Base-by-base conservation (phyloP, 2,329 filamentous ascomycete species). In the Phyllosticta ampelicida region DNA sequence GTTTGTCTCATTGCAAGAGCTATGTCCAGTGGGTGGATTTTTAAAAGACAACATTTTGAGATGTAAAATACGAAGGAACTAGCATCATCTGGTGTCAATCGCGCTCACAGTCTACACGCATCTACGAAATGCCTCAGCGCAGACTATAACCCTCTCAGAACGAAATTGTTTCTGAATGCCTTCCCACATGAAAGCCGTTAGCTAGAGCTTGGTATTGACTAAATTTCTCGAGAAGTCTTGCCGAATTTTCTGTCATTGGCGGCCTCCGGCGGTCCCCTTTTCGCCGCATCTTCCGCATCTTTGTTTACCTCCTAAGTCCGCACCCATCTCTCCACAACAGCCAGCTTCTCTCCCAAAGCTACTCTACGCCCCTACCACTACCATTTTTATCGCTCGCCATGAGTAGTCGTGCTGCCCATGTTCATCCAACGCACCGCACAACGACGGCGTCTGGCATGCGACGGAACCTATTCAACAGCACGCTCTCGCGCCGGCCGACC, bases 381-480 rank as follows among this genome's bases (percentile, higher is more conserved):
- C 55, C 29, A 51, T 48, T 30, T 20, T 11, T 19, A 55, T 50
- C 52, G 10, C 16, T 6, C 18, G 10, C 44, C 29, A 23, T 26
- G 29, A 54, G 21, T 16, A 29, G 53, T 51, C 50, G 21, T 18
- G 36, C 36, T 1, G n/a, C 36, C n/a, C 36, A 44, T n/a, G 36
- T 30, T 36, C 59, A 60, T 8, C 64, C 58, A 53, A 54, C 54
- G 51, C 60, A 50, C 55, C 51, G 44, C 21, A 62, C 58, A 16
- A 60, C 60, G 44, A 60, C 44, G 51, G 53, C 57, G 49, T 53
- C 18, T 29, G 51, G 53, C 51, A 48, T 57, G 26, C 62, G 65
- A 50, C 68, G 68, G 58, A 67, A 67, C 55, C 62, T 70, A 51
- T 68, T 70, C 61, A 51, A 49, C 28, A 29, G 62, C 62, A 51